These are phyloP conservation scores for Neonectria hederae DNA, from an alignment of 2,329 filamentous ascomycete genomes.

Conservation along the genomic window DNA sequence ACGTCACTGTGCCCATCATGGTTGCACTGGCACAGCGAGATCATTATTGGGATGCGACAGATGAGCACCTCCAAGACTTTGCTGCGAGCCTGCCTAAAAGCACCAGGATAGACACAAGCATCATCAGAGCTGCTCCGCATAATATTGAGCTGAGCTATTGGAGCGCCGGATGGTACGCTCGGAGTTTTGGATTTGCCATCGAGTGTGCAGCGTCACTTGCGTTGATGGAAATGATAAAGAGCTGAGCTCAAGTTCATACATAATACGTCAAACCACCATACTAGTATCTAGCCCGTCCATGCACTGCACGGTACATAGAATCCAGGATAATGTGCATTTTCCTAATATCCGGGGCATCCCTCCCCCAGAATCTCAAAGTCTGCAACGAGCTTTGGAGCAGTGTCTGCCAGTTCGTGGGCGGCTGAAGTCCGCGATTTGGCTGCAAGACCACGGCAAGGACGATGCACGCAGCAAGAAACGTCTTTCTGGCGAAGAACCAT, in stretches of 20 bases:
- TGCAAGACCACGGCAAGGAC: constrained; percentile 13
- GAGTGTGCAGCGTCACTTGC: constrained; percentile 32
- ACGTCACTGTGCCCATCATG: constrained; percentile 31
- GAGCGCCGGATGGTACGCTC: constrained; percentile 32
- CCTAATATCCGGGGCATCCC: not conserved
- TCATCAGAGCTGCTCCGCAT: constrained; percentile 31
- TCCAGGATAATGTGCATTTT: not conserved
- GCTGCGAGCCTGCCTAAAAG: constrained; percentile 22
- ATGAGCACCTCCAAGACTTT: constrained; percentile 32
- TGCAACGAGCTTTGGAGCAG: not conserved
- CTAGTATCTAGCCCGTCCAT: not conserved
- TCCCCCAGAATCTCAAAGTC: not conserved
- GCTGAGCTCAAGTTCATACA: not conserved
- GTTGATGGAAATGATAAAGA: not conserved
- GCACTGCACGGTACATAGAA: not conserved
- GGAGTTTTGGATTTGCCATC: constrained; percentile 33
- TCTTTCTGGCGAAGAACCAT: constrained; percentile 19
- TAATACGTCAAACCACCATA: not conserved
- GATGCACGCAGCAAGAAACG: constrained; percentile 13
- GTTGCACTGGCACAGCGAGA: constrained; percentile 26
- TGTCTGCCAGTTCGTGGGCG: constrained; percentile 7
- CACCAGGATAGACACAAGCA: constrained; percentile 29
- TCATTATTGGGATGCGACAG: constrained; percentile 30
- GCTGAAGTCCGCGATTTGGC: constrained; percentile 1
- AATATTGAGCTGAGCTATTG: constrained; percentile 37